Conservation (phyloP, 345 rosid species). For the Eucalyptus shirleyi region DNA sequence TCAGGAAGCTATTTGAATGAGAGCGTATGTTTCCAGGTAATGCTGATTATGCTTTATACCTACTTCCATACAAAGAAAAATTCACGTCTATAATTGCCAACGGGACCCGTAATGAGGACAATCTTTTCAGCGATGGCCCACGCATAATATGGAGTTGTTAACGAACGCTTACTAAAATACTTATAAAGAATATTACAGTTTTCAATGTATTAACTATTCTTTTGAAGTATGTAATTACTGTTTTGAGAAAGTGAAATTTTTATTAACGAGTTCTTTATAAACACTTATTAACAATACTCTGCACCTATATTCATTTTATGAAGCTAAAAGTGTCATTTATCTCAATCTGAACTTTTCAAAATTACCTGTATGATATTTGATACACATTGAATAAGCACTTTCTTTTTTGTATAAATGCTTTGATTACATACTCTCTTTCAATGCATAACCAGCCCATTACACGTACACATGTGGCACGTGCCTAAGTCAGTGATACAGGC, state of each 20-base stretch:
- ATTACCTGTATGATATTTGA: background rate
- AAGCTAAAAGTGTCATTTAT: background rate
- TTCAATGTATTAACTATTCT: background rate
- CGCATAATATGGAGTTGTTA: background rate
- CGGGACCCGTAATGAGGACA: background rate
- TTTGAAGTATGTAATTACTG: background rate
- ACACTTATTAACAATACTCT: background rate
- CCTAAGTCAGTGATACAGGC: rapidly evolving
- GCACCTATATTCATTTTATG: background rate
- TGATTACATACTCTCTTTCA: background rate
- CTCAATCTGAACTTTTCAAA: background rate
- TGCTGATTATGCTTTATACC: background rate
- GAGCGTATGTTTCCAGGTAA: background rate
- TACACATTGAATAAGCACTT: background rate
- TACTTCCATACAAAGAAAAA: background rate
- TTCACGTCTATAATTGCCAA: background rate
- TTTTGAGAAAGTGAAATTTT: background rate
- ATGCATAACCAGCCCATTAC: background rate
- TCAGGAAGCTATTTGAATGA: background rate
- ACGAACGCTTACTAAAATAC: background rate
- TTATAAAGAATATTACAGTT: background rate
- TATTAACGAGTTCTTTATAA: rapidly evolving
- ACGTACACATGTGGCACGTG: rapidly evolving
- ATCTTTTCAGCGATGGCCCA: background rate
- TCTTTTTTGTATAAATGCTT: background rate